Base-by-base conservation (phyloP, 352 stramenopile species). In the Aphanomyces stellatus region DNA sequence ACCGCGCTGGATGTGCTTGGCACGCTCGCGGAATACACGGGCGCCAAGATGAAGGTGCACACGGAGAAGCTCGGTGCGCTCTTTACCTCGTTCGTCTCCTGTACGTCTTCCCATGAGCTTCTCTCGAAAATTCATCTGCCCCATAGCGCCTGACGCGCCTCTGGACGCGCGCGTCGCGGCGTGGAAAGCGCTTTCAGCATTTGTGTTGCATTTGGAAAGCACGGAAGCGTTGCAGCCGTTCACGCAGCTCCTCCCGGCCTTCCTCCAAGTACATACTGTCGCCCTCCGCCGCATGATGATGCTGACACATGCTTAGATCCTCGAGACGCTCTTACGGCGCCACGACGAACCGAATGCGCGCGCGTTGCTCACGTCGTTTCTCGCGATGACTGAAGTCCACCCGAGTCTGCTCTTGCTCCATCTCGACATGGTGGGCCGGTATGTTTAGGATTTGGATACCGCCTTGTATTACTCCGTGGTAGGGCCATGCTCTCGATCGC, bases 401-500 rank as follows among this genome's bases (percentile, higher is more conserved):
- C 82, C 86, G 19, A 89, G 85, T 62, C 91, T 94, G 73, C 91
- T 94, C 72, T 79, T 81, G 34, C 49, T 67, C 5, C 60, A 67
- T 28, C 11, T 57, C 11, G 60, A 67, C 11, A 13, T 51, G 5
- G 5, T 67, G 3, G 41, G 60, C 28, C 30, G 42, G 60, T 67
- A 59, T 5, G 33, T 28, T 13, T 31, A 7, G 22, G 10, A 25
- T 4, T 27, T 55, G 28, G 2, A 42, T 57, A 17, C 30, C 5
- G 0, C 22, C 24, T 48, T 53, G 22, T 3, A 25, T 51, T 56
- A 22, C 42, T 49, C 53, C 76, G 91, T 33, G 78, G 75, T 24
- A 81, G 81, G 42, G 86, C 82, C 27, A 93, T 95, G 82, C 76
- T 95, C 72, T 85, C 88, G 57, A 77, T 93, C 63, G 80, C 76